Evolutionary conservation across 495 filamentous ascomycete species (phyloP), one percentile per base, ranked within the genome.

Genomic region (Talaromyces borbonicus): DNA sequence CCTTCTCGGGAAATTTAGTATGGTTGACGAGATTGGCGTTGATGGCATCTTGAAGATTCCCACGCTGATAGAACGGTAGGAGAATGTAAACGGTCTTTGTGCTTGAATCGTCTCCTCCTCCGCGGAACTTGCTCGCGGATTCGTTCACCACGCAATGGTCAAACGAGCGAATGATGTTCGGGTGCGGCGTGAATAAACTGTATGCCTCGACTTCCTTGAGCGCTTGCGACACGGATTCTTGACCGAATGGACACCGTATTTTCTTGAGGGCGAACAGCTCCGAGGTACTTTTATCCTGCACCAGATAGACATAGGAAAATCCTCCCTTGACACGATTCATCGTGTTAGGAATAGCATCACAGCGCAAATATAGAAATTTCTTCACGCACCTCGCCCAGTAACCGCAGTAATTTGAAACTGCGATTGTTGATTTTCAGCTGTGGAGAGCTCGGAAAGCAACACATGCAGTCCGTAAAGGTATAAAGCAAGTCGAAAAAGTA

Each of bases 11-110:
- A 56, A 98, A 96, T 38, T 72, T 76, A n/a, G 85, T 86, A 51
- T 94, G 87, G 62, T 98, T 97, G 70, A 98, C 90, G 40, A 97
- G 66, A 63, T 98, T 98, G 49, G 92, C 92, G 58, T 98, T 98
- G 71, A 98, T 96, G 33, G 90, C 83, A 66, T 98, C 92, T 60
- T 98, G 92, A 22, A 98, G 73, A 56, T 98, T 98, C 15, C 92
- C 92, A 31, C 92, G 72, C 49, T 87, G 75, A 65, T 94, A 98
- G 63, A 97, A 98, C 5, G 92, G 92, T 12, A 98, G 75, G 23
- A 98, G 67, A 49, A 98, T 93, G 57, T 97, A 97, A 16, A 97
- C 92, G 1, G 90, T 97, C 67, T 98, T 97, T 41, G 78, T 79
- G 24, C 74, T 77, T 0, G 77, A 65, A 26, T 79, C 77, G 3